A percentile compares a stretch with the other conserved stretches of the same genome.
These are phyloP conservation scores for Penicillium atrosanguineum DNA, from an alignment of 495 filamentous ascomycete genomes.

Conservation along the genomic window DNA sequence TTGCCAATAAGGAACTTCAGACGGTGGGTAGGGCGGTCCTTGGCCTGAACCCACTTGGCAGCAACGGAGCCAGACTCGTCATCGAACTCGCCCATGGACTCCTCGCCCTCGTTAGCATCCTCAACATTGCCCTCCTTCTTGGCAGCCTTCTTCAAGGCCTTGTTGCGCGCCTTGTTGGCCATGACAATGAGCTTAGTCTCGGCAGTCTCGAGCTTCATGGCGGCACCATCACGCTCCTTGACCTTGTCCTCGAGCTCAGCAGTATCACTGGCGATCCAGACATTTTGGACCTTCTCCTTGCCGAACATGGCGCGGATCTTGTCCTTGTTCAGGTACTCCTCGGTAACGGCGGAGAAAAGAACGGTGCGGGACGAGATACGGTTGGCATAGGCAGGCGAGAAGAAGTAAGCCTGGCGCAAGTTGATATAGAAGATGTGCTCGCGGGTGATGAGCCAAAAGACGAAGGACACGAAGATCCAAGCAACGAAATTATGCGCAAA, in stretches of 20 bases:
- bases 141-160: slow-evolving; percentile 69
- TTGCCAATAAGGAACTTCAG: slow-evolving; percentile 77
- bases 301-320: slow-evolving; percentile 80
- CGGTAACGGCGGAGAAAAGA: slow-evolving; percentile 83
- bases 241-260: slow-evolving; percentile 82
- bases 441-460: slow-evolving; percentile 85
- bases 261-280: slow-evolving; percentile 84
- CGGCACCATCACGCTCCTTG: slow-evolving; percentile 76
- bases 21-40: slow-evolving; percentile 83
- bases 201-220: slow-evolving; percentile 82
- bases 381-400: slow-evolving; percentile 82
- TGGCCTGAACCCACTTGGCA: slow-evolving; percentile 72
- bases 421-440: slow-evolving; percentile 96
- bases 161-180: slow-evolving; percentile 75
- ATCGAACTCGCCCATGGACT: slow-evolving; percentile 50
- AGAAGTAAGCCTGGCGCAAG: slow-evolving; percentile 88
- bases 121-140: slow-evolving; percentile 65
- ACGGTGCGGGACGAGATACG: slow-evolving; percentile 93
- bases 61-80: slow-evolving; percentile 74
- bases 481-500: slow-evolving; percentile 75
- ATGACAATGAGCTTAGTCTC: slow-evolving; percentile 83
- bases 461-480: slow-evolving; percentile 79
- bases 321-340: slow-evolving; percentile 66
- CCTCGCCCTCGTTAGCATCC: slow-evolving; percentile 33
- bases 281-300: slow-evolving; percentile 64